Conservation (phyloP, 768 basidiomycete species). For the Leucosporidium creatinivorum region DNA sequence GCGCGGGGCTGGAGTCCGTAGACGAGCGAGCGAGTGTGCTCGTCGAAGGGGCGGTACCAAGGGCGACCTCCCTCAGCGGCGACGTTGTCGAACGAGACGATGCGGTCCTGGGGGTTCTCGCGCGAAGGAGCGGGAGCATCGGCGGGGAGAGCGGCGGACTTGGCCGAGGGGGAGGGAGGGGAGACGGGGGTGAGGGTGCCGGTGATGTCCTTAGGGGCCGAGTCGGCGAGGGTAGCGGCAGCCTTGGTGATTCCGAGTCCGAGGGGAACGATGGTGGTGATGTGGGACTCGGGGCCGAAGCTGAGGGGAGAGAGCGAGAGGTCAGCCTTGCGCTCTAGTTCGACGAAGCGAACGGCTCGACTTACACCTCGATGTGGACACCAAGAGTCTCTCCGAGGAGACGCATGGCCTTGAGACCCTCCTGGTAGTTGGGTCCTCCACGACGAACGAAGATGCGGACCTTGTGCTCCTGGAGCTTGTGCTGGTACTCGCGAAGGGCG, state of each 20-base stretch:
- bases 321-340: neutral
- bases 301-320: constrained; percentile 39
- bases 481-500: constrained; percentile 87
- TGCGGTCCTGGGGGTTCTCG: constrained; percentile 74
- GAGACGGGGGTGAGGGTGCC: constrained; percentile 51
- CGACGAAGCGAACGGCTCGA: neutral
- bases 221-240: constrained; percentile 36
- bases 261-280: constrained; percentile 96
- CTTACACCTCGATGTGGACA: constrained; percentile 62
- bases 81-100: constrained; percentile 69
- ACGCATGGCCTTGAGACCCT: constrained; percentile 96
- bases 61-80: constrained; percentile 50
- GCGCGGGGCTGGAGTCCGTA: constrained; percentile 98
- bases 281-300: constrained; percentile 96
- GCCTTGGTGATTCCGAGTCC: constrained; percentile 72
- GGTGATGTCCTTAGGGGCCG: constrained; percentile 39
- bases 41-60: constrained; percentile 85
- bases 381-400: constrained; percentile 91
- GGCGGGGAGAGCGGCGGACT: constrained; percentile 52
- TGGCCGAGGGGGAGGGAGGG: constrained; percentile 41
- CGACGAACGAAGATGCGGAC: constrained; percentile 97
- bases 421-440: constrained; percentile 99
- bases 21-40: constrained; percentile 86
- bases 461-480: constrained; percentile 67
- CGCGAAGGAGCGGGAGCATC: constrained; percentile 57